Conservation (phyloP, 805 yeast species). For the Kodamaea laetipori region DNA sequence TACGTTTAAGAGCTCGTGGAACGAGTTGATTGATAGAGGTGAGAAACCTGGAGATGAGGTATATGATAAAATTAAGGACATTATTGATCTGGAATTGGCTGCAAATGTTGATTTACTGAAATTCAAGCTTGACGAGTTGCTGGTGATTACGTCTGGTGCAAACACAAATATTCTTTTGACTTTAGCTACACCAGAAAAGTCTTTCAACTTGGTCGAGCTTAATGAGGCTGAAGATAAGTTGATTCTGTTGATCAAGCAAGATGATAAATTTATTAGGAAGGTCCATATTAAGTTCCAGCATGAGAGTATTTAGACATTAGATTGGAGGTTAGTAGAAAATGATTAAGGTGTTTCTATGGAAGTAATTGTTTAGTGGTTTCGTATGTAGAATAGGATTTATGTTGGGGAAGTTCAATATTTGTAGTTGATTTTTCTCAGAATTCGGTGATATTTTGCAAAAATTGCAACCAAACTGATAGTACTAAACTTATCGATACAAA, state of each 20-base stretch:
- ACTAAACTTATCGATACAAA: too few relatives aligned
- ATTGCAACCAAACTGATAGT: too few relatives aligned
- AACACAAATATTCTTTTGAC: slow-evolving; percentile 45
- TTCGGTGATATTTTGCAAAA: too few relatives aligned
- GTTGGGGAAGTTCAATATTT: too few relatives aligned
- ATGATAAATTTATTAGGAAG: slow-evolving; percentile 46
- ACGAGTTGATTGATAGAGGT: slow-evolving; percentile 79
- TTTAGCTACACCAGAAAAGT: slow-evolving; percentile 31
- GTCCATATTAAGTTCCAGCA: slow-evolving; percentile 41
- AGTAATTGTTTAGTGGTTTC: too few relatives aligned
- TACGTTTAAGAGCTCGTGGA: slow-evolving; percentile 68
- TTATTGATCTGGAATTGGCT: slow-evolving; percentile 36
- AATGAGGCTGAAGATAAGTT: slow-evolving; percentile 35
- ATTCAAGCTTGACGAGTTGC: slow-evolving; percentile 41
- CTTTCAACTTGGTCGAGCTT: slow-evolving; percentile 31
- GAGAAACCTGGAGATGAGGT: slow-evolving; percentile 52
- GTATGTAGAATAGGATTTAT: too few relatives aligned
- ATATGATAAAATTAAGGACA: slow-evolving; percentile 43
- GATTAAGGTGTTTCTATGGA: too few relatives aligned
- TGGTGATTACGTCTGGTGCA: slow-evolving; percentile 61
- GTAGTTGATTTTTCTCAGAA: too few relatives aligned
- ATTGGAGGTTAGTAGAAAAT: too few relatives aligned
- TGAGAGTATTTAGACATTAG: not conserved
- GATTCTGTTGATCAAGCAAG: slow-evolving; percentile 33
- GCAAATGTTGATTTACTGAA: slow-evolving; percentile 30